Percentiles rank a stretch among this genome's conserved stretches.
Evolutionary conservation across 192 early-diverging fungal genomes (phyloP).

Genomic region (Lunasporangiospora selenospora): DNA sequence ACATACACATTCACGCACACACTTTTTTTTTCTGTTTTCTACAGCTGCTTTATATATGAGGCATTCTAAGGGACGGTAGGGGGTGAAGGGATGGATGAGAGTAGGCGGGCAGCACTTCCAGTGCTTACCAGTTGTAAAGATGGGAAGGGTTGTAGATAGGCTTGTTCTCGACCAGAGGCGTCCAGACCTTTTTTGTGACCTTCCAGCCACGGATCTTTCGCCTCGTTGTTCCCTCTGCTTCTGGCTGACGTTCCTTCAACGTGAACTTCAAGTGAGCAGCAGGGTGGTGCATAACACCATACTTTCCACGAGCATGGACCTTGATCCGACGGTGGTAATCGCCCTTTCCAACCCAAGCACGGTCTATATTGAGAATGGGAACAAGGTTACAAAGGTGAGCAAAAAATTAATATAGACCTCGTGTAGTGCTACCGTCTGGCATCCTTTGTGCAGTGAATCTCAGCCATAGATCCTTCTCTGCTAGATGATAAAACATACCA

Average conservation of each 20-base stretch:
- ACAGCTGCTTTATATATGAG: no score
- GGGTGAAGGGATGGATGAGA: conserved; percentile 9
- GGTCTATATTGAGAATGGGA: conserved; percentile 49
- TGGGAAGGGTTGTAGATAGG: conserved; percentile 74
- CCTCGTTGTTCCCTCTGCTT: conserved; percentile 42
- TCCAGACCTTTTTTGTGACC: conserved; percentile 73
- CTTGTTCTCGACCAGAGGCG: conserved; percentile 70
- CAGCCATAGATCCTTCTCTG: no score
- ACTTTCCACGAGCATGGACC: conserved; percentile 79
- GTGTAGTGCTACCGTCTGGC: background rate
- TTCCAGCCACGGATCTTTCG: conserved; percentile 70
- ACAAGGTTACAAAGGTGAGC: no score
- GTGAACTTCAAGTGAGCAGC: conserved; percentile 83
- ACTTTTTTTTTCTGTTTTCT: no score
- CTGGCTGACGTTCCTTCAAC: conserved; percentile 65
- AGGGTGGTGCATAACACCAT: conserved; percentile 79
- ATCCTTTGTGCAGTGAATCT: no score
- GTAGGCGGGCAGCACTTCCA: conserved; percentile 5
- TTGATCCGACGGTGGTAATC: conserved; percentile 74
- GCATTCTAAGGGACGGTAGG: no score
- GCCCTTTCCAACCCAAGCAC: conserved; percentile 91
- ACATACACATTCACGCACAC: no score
- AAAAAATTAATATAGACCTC: no score
- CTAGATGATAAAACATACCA: conserved; percentile 37
- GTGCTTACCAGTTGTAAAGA: conserved; percentile 85